Evolutionary conservation across 345 rosid genomes (phyloP).

Genomic region (Citrus inodora): DNA sequence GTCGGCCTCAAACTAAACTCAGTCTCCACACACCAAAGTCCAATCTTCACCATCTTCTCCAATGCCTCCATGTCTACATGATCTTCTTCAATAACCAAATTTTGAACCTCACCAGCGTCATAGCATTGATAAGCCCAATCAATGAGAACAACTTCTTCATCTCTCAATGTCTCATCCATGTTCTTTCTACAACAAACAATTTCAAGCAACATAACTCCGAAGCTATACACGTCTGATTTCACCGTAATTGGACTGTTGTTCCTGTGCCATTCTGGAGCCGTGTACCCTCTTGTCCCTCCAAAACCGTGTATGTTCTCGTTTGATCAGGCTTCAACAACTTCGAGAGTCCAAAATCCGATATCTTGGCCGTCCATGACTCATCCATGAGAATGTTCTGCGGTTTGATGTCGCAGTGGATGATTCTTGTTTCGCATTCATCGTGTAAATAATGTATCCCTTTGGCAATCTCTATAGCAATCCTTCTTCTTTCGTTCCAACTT

Average conservation of each 20-base stretch:
- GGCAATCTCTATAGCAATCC: not conserved
- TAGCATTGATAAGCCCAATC: conserved; percentile 4
- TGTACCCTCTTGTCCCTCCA: not conserved
- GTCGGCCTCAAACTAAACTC: not conserved
- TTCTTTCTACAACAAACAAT: conserved; percentile 9
- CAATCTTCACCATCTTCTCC: not conserved
- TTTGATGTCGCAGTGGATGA: conserved; percentile 14
- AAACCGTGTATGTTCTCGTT: conserved; percentile 1
- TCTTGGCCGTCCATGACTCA: not conserved
- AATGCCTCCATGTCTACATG: not conserved
- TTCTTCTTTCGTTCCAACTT: not conserved
- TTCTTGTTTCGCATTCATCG: conserved; percentile 7
- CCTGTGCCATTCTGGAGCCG: conserved; percentile 11
- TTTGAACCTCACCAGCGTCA: not conserved
- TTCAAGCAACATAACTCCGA: not conserved
- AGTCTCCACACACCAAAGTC: not conserved
- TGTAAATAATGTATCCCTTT: conserved; percentile 10
- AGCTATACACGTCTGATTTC: conserved; percentile 10
- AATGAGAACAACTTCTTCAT: not conserved
- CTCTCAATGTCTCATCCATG: not conserved
- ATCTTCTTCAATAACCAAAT: not conserved
- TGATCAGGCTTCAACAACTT: conserved; percentile 13
- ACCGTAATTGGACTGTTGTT: not conserved
- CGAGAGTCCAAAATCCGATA: not conserved
- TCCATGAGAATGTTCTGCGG: conserved; percentile 9